Conservation (phyloP, 805 yeast species). For the Metschnikowia borealis region DNA sequence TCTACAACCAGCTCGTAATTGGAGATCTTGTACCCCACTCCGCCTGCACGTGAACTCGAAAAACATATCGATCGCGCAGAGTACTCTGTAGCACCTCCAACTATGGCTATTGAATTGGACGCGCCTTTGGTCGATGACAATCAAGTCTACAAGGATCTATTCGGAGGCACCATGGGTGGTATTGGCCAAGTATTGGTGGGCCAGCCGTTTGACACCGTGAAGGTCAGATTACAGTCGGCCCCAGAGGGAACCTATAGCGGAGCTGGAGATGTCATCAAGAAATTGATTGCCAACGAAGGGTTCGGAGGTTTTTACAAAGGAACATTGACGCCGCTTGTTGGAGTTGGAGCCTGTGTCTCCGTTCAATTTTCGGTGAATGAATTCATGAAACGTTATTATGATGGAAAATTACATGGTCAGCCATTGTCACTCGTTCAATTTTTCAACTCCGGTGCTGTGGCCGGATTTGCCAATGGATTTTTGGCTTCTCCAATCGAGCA, state of each 20-base stretch:
- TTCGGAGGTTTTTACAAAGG: constrained; percentile 43
- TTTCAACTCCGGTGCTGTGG: constrained; percentile 82
- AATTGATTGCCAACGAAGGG: constrained; percentile 50
- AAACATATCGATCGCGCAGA: constrained; percentile 3
- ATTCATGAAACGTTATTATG: constrained; percentile 80
- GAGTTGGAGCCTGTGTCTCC: constrained; percentile 94
- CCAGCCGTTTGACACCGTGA: constrained; percentile 94
- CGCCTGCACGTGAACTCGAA: constrained; percentile 1
- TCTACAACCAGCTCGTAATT: not conserved
- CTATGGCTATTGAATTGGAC: constrained; percentile 42
- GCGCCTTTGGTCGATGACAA: constrained; percentile 34
- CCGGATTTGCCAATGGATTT: constrained; percentile 86
- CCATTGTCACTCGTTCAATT: constrained; percentile 60
- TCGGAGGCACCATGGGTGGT: constrained; percentile 94
- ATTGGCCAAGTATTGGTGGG: constrained; percentile 93
- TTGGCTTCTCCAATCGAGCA: constrained; percentile 94
- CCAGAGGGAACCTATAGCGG: constrained; percentile 71
- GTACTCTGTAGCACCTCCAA: not conserved
- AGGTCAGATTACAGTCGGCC: constrained; percentile 87
- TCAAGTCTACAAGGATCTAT: constrained; percentile 67
- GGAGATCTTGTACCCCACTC: not conserved
- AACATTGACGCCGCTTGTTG: constrained; percentile 43
- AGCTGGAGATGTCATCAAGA: constrained; percentile 71
- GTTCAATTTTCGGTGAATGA: constrained; percentile 95
- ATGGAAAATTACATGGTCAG: constrained; percentile 40